Evolutionary conservation across 2,329 filamentous ascomycete genomes (phyloP).

Genomic region (Sclerotinia spermophila): DNA sequence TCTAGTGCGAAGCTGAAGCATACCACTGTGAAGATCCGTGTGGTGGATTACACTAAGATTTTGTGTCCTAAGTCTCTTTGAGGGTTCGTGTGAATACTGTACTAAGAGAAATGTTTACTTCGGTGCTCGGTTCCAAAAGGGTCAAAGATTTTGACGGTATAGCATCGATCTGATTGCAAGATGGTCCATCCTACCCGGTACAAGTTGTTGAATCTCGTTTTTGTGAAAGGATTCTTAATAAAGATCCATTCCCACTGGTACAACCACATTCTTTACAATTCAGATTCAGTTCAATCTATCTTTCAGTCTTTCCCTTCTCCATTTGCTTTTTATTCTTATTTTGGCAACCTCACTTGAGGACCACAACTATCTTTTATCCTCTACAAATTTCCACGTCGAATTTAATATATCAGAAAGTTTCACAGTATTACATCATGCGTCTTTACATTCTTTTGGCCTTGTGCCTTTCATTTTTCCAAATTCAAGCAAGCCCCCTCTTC

Average conservation of each 20-base stretch:
- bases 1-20: not conserved
- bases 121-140: not conserved
- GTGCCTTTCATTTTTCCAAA: not conserved
- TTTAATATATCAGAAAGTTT: not conserved
- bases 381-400: not conserved
- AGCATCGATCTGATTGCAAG: not conserved
- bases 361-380: not conserved
- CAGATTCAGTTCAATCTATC: not conserved
- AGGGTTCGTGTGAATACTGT: not conserved
- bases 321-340: not conserved
- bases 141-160: not conserved
- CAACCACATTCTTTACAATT: not conserved
- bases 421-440: not conserved
- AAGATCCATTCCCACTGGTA: not conserved
- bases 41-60: not conserved
- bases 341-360: conserved; percentile 5
- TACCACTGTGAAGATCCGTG: not conserved
- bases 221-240: not conserved
- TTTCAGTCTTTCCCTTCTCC: not conserved
- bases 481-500: not conserved
- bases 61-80: not conserved
- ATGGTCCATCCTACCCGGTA: not conserved
- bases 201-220: not conserved
- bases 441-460: conserved; percentile 11
- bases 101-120: not conserved